phyloP scores from a whole-genome alignment of 371 early-diverging fungal genomes.

The Mortierella sp. region DNA sequence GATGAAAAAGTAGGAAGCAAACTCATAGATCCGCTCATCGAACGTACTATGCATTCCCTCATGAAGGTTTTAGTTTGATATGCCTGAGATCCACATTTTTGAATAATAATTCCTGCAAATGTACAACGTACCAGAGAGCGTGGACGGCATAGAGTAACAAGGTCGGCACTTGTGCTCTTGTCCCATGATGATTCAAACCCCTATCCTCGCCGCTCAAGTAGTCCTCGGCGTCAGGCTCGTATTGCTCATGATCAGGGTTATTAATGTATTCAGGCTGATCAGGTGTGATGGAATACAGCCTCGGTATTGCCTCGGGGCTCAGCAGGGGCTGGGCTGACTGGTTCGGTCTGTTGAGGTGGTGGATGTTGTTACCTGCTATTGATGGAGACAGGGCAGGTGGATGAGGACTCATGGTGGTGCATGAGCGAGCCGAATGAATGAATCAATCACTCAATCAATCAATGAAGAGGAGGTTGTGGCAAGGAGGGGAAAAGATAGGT shows the following conservation, averaged over 20 bases:
- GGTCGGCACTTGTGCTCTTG: neutral
- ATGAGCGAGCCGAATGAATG: neutral
- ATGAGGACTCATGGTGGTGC: neutral
- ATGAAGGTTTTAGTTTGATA: neutral
- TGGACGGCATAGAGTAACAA: conserved; percentile 34
- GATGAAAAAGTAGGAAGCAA: conserved; percentile 52
- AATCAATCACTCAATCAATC: too few relatives aligned
- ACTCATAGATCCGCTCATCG: conserved; percentile 52
- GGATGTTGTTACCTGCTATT: neutral
- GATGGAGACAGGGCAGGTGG: neutral
- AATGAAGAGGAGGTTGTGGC: too few relatives aligned
- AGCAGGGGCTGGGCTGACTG: neutral
- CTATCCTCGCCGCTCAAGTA: neutral
- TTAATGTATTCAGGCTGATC: too few relatives aligned
- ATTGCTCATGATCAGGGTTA: neutral
- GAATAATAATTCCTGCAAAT: too few relatives aligned
- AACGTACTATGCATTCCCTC: conserved; percentile 19
- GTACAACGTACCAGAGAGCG: conserved; percentile 38
- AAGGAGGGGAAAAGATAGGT: too few relatives aligned
- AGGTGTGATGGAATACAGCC: too few relatives aligned
- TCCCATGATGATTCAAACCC: neutral
- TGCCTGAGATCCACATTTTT: too few relatives aligned
- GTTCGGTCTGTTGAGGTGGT: neutral
- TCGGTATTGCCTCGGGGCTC: too few relatives aligned
- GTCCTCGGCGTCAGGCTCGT: neutral